Base-by-base conservation (phyloP, 129 eudicot species). In the Tanacetum coccineum region DNA sequence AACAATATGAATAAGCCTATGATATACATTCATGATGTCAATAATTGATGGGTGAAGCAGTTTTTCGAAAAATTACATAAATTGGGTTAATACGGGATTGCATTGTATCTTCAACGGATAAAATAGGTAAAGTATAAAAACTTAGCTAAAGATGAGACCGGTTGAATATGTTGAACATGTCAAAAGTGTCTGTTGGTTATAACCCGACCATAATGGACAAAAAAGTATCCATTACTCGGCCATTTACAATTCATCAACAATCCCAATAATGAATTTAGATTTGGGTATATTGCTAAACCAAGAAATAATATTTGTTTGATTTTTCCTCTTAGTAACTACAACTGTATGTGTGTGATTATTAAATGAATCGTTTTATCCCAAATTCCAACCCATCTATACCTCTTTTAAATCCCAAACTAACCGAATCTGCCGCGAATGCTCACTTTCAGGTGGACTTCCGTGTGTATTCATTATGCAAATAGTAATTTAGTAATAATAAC, bases 1-100 rank as follows among this genome's bases (percentile, higher is more conserved):
- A 68, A 17, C 36, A 70, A 61, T 30, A 68, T 72, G 22, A 19
- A 36, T 36, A 36, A 36, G 42, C 42, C 9, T 2, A 36, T 36
- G 42, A 36, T 7, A 36, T 36, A 36, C 2, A 0, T 36, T 36
- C 42, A 36, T 2, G 42, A 36, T 2, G 10, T 7, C 42, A 36
- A 36, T 36, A 36, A 36, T 36, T 36, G 42, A 36, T 36, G 42
- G 42, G 42, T 36, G 10, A 36, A 0, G 36, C 22, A 19, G 11
- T 17, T 54, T 54, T 6, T 9, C 0, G 8, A 11, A 11, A 17
- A 2, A 0, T 54, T 8, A 12, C 60, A 18, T 18, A 3, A 8
- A 55, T 18, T 18, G 32, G 36, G 60, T 55, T 3, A 10, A 0
- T 21, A 9, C 4, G 2, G 60, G 7, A 26, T 54, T 54, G 21